These are phyloP conservation scores for Mycena kentingensis DNA, from an alignment of 768 basidiomycete species.

Conservation along the genomic window DNA sequence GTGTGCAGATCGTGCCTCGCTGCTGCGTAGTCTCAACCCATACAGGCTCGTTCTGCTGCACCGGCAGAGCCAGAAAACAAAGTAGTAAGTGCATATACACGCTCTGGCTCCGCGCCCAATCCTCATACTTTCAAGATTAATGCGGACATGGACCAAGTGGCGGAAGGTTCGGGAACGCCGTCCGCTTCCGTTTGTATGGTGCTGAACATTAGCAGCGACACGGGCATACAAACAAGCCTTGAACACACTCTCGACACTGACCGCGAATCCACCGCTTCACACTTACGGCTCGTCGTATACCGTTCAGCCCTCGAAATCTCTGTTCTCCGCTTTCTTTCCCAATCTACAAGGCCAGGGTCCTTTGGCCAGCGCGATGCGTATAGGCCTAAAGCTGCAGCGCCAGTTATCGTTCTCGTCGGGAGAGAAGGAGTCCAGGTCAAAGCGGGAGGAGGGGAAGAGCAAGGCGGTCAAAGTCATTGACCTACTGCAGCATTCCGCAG, in stretches of 20 bases:
- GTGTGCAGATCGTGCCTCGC: background rate
- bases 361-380: slow-evolving; percentile 67
- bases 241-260: slow-evolving; percentile 64
- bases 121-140: slow-evolving; percentile 26
- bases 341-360: slow-evolving; percentile 79
- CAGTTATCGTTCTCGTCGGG: slow-evolving; percentile 47
- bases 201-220: slow-evolving; percentile 45
- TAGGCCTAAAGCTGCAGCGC: slow-evolving; percentile 65
- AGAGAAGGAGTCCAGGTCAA: slow-evolving; percentile 50
- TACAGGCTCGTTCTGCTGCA: slow-evolving; percentile 9
- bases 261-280: slow-evolving; percentile 57
- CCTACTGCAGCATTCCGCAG: slow-evolving; percentile 76
- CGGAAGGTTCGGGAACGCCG: slow-evolving; percentile 48
- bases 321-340: slow-evolving; percentile 68
- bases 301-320: slow-evolving; percentile 46
- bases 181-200: background rate
- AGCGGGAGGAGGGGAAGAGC: slow-evolving; percentile 65
- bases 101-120: slow-evolving; percentile 1
- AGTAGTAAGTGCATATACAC: slow-evolving; percentile 7
- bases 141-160: slow-evolving; percentile 44
- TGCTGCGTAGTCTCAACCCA: background rate
- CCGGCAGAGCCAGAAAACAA: slow-evolving; percentile 11
- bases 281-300: slow-evolving; percentile 56
- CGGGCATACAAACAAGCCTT: slow-evolving; percentile 79
- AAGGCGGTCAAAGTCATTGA: slow-evolving; percentile 84